Percentiles rank a stretch among this genome's conserved stretches.
These are phyloP conservation scores for Avena sativa DNA, from an alignment of 176 grass and related monocot species.

Conservation along the genomic window DNA sequence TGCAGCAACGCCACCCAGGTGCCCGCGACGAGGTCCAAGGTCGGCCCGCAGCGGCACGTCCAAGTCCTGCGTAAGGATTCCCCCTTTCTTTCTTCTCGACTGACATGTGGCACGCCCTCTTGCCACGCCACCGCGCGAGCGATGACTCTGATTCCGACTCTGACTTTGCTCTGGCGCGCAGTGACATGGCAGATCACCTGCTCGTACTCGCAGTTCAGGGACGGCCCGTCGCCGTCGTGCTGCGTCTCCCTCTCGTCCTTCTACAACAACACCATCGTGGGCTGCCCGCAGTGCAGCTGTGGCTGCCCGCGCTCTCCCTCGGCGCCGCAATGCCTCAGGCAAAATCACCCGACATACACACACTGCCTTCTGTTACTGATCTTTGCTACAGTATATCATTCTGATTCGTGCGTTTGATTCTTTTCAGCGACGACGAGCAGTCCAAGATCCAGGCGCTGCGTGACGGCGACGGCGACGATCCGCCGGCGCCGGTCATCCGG, in stretches of 20 bases:
- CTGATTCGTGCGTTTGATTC: background rate
- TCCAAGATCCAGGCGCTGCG: background rate
- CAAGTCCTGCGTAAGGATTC: conserved; percentile 53
- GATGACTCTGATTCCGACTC: background rate
- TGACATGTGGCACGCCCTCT: background rate
- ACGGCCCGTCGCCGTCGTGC: conserved; percentile 48
- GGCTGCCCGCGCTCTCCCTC: conserved; percentile 35
- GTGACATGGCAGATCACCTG: conserved; percentile 78
- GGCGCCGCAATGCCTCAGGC: conserved; percentile 51
- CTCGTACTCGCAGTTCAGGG: conserved; percentile 78
- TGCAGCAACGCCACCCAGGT: conserved; percentile 60
- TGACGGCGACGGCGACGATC: background rate
- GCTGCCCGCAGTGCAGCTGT: conserved; percentile 68
- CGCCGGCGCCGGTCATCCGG: conserved; percentile 16
- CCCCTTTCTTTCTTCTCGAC: background rate
- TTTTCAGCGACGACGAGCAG: conserved; percentile 18
- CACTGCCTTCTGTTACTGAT: background rate
- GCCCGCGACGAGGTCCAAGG: conserved; percentile 45
- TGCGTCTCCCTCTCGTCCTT: conserved; percentile 75
- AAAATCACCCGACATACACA: background rate
- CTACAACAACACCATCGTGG: conserved; percentile 64
- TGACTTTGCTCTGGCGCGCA: conserved; percentile 38
- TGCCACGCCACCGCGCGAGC: background rate
- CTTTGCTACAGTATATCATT: background rate
- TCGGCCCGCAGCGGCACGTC: conserved; percentile 31